Evolutionary conservation across 495 filamentous ascomycete species (phyloP).

Genomic region (Cairneyella variabilis): DNA sequence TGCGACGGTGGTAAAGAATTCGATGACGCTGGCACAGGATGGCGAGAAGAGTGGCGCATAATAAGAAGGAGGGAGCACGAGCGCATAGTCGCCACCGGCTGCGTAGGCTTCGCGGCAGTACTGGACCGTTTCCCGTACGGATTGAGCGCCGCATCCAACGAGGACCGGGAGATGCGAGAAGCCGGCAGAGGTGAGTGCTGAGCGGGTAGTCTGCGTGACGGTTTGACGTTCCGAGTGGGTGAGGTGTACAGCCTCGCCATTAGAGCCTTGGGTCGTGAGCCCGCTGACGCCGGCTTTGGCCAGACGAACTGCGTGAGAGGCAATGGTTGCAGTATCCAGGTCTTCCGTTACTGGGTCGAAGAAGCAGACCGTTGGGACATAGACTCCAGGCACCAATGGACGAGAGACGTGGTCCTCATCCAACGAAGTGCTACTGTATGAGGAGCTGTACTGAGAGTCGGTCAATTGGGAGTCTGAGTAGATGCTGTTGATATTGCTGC

Average conservation of each 20-base stretch:
- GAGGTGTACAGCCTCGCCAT: conserved; percentile 83
- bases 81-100: conserved; percentile 77
- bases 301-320: conserved; percentile 78
- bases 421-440: conserved; percentile 34
- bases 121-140: conserved; percentile 80
- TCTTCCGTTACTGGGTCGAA: conserved; percentile 77
- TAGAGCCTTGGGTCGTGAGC: conserved; percentile 82
- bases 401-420: conserved; percentile 37
- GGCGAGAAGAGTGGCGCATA: conserved; percentile 72
- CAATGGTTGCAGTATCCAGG: conserved; percentile 62
- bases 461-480: conserved; percentile 36
- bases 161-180: conserved; percentile 70
- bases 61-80: conserved; percentile 83
- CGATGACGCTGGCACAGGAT: conserved; percentile 55
- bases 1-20: conserved; percentile 76
- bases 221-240: conserved; percentile 64
- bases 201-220: conserved; percentile 71
- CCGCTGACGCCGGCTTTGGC: conserved; percentile 75
- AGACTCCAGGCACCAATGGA: conserved; percentile 73
- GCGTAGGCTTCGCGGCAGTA: conserved; percentile 71
- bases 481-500: conserved; percentile 31
- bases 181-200: conserved; percentile 62
- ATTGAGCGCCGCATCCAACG: conserved; percentile 80
- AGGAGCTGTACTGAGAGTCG: conserved; percentile 40
- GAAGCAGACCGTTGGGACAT: conserved; percentile 84